Percentiles rank a stretch among this genome's conserved stretches.
Conservation (phyloP, 2,329 filamentous ascomycete species). For the Trichoderma sp. region DNA sequence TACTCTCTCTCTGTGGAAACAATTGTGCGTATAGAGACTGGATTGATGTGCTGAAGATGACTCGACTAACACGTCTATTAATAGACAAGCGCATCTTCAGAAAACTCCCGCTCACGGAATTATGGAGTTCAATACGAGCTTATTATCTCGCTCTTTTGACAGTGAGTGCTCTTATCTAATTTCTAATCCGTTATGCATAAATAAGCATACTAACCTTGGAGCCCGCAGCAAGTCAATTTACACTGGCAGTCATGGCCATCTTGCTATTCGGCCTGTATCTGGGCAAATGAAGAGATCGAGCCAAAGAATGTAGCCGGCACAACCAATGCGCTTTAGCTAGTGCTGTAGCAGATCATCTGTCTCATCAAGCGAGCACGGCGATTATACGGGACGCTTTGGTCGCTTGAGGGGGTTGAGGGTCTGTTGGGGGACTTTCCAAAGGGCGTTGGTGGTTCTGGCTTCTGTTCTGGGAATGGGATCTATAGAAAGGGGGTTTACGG, state of each 20-base stretch:
- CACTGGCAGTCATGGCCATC: not conserved
- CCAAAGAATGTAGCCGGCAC: not conserved
- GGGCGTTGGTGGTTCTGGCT: not conserved
- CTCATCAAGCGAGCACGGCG: not conserved
- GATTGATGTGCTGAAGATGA: not conserved
- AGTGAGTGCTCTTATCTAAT: not conserved
- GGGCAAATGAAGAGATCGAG: not conserved
- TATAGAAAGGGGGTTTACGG: not conserved
- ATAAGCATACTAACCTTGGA: not conserved
- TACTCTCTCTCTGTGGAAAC: too few species aligned
- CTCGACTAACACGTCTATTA: not conserved
- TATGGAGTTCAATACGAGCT: not conserved
- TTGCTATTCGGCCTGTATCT: not conserved
- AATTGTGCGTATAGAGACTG: not conserved
- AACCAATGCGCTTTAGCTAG: not conserved
- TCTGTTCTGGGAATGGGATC: not conserved
- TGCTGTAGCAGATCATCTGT: not conserved
- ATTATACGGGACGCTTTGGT: not conserved
- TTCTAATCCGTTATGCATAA: not conserved
- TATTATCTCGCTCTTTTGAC: not conserved
- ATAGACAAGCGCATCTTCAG: not conserved
- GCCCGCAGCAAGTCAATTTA: not conserved
- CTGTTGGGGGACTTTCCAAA: not conserved
- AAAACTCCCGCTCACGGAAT: not conserved
- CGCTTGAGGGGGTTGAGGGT: not conserved